phyloP scores from a whole-genome alignment of 2,329 filamentous ascomycete species.

The Sporothrix curviconia region DNA sequence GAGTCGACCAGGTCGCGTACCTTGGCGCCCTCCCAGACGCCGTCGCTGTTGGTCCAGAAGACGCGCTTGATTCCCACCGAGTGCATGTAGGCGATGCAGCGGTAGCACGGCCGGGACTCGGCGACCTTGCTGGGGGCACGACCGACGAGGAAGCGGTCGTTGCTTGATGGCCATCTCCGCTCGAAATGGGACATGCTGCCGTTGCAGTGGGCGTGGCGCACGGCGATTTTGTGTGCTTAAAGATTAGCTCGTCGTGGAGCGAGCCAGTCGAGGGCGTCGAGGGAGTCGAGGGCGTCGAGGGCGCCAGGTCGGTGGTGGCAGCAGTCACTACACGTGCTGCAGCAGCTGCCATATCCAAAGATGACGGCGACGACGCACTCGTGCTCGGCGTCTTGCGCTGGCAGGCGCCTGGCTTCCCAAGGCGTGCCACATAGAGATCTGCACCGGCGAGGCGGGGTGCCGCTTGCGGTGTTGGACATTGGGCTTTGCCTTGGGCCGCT shows the following conservation, averaged over 20 bases:
- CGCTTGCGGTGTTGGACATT: neutral
- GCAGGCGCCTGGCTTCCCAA: slow-evolving; percentile 24
- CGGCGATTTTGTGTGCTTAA: slow-evolving; percentile 13
- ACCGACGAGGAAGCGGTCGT: neutral
- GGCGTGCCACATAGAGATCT: slow-evolving; percentile 44
- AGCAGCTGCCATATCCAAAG: too few relatives aligned
- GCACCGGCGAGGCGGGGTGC: slow-evolving; percentile 41
- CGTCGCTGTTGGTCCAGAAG: slow-evolving; percentile 45
- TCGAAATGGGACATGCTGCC: too few relatives aligned
- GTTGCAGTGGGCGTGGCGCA: slow-evolving; percentile 14
- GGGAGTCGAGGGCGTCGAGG: neutral
- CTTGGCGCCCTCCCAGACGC: slow-evolving; percentile 44
- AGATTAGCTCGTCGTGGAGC: slow-evolving; percentile 41
- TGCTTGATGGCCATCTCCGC: too few relatives aligned
- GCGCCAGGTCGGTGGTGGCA: slow-evolving; percentile 4
- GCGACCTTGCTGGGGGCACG: slow-evolving; percentile 21
- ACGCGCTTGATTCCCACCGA: slow-evolving; percentile 45
- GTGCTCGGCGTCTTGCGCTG: neutral
- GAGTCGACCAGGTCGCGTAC: slow-evolving; percentile 40
- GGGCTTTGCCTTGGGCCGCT: neutral
- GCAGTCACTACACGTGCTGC: neutral
- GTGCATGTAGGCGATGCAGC: slow-evolving; percentile 46
- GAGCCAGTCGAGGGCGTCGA: slow-evolving; percentile 27
- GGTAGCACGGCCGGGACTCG: slow-evolving; percentile 44
- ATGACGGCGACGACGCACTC: too few relatives aligned